These are phyloP conservation scores for Vaccinium darrowii DNA, from an alignment of 148 eudicot genomes.

Conservation along the genomic window DNA sequence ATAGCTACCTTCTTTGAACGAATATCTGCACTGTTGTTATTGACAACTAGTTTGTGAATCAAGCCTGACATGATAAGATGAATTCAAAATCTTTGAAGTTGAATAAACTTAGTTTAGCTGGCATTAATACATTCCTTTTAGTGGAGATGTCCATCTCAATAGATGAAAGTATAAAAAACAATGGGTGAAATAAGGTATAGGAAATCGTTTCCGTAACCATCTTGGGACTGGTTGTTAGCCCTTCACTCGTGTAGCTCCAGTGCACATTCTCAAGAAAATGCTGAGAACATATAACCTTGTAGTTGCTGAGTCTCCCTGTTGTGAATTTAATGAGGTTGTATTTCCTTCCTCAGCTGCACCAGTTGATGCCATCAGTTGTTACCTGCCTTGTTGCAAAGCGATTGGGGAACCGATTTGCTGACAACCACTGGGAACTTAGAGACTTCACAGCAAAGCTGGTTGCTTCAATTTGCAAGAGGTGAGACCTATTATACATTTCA, in stretches of 20 bases:
- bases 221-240: not conserved
- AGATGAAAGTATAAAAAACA: too few relatives aligned
- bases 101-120: not conserved
- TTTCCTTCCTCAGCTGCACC: slow-evolving; percentile 55
- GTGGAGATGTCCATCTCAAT: not conserved
- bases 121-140: not conserved
- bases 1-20: not conserved
- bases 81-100: not conserved
- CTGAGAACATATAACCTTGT: not conserved
- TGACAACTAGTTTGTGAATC: not conserved
- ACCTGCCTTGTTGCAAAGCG: slow-evolving; percentile 73
- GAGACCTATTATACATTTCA: slow-evolving; percentile 1
- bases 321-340: not conserved
- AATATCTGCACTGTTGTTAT: not conserved
- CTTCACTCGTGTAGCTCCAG: not conserved
- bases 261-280: not conserved
- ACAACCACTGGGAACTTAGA: slow-evolving; percentile 76
- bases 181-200: too few relatives aligned
- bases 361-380: slow-evolving; percentile 76
- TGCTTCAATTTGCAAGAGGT: slow-evolving; percentile 79
- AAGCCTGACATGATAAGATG: not conserved
- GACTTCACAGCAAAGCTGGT: slow-evolving; percentile 73
- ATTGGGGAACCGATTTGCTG: slow-evolving; percentile 65
- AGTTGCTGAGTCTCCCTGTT: not conserved
- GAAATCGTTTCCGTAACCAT: not conserved